Percentiles rank a stretch among this genome's conserved stretches.
These are phyloP conservation scores for Hemisphaericaspora lyxosophila DNA, from an alignment of 1,139 yeast genomes.

Conservation along the genomic window DNA sequence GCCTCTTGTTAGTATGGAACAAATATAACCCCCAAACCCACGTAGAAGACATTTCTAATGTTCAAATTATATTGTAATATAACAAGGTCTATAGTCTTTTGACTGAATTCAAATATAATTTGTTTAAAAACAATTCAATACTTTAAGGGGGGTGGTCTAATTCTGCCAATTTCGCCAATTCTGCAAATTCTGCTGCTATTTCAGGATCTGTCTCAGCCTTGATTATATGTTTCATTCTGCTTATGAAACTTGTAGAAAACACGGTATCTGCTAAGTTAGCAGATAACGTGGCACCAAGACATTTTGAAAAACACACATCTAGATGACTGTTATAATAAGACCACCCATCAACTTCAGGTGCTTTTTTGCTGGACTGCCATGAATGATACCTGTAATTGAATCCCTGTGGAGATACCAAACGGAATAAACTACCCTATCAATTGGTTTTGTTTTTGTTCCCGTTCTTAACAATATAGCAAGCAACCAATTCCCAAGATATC, in stretches of 20 bases:
- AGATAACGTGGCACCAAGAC: slow-evolving; percentile 31
- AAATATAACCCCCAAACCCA: slow-evolving; percentile 28
- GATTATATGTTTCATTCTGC: slow-evolving; percentile 8
- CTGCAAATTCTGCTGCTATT: slow-evolving; percentile 20
- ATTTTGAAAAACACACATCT: slow-evolving; percentile 30
- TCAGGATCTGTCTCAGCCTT: slow-evolving; percentile 12
- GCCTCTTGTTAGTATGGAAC: slow-evolving; percentile 29
- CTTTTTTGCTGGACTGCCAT: slow-evolving; percentile 34
- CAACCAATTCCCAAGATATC: slow-evolving; percentile 37
- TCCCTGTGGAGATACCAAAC: slow-evolving; percentile 32
- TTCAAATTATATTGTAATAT: slow-evolving; percentile 29
- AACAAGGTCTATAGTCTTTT: slow-evolving; percentile 26
- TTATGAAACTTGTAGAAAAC: slow-evolving; percentile 30
- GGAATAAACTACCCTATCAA: slow-evolving; percentile 37
- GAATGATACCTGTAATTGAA: slow-evolving; percentile 29
- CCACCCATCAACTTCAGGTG: slow-evolving; percentile 38
- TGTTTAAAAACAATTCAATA: slow-evolving; percentile 21
- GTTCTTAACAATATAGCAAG: slow-evolving; percentile 29
- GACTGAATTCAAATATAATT: slow-evolving; percentile 20
- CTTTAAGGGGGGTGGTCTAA: too few relatives aligned
- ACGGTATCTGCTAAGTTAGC: slow-evolving; percentile 35
- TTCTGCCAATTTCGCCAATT: too few relatives aligned
- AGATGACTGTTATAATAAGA: slow-evolving; percentile 36
- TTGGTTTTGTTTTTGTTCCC: slow-evolving; percentile 23
- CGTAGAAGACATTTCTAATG: slow-evolving; percentile 33